Evolutionary conservation across 176 grass and related monocot genomes (phyloP), one percentile per base, ranked within the genome.

Genomic region (Cymbopogon citratus): DNA sequence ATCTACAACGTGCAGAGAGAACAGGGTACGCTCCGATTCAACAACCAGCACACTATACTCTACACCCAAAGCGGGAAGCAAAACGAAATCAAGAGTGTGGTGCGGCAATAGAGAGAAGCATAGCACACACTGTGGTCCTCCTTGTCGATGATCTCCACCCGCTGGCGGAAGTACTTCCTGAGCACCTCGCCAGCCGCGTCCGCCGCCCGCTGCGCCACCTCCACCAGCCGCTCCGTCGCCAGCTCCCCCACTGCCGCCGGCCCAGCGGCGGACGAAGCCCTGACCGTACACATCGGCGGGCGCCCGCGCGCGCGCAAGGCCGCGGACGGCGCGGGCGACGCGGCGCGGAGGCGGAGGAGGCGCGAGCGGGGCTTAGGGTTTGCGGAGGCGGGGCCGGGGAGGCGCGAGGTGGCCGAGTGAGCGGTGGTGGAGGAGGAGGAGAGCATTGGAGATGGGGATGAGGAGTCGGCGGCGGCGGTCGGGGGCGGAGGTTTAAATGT

Each of bases 61-160:
- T 46, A 31, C 33, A 79, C 5, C 60, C 16, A 26, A 26, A 33
- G 25, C 25, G 23, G 40, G 40, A 65, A 65, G 61, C 24, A 8
- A 7, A 72, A 72, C 27, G 14, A 29, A 70, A 44, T 48, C 46
- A 48, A 23, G 14, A 29, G 45, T 54, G 34, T 3, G 59, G 43
- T 3, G 48, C 15, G 29, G 13, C 12, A 64, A 43, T 3, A 45
- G 24, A 78, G 56, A 40, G 15, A 60, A 71, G 5, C 18, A 73
- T 64, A 3, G 78, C 26, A 76, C 77, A n/a, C 63, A 98, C 95
- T 94, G 31, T 91, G 86, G 69, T 98, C 95, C 49, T 89, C 84
- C 75, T 98, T 94, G 78, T 98, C 92, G 66, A 98, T 87, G 66
- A 98, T 92, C 71, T 92, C 90, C 10, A 94, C 82, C 24, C 78